Evolutionary conservation across 1,284 basidiomycete genomes (phyloP).

Genomic region (Kalmanozyma brasiliensis): DNA sequence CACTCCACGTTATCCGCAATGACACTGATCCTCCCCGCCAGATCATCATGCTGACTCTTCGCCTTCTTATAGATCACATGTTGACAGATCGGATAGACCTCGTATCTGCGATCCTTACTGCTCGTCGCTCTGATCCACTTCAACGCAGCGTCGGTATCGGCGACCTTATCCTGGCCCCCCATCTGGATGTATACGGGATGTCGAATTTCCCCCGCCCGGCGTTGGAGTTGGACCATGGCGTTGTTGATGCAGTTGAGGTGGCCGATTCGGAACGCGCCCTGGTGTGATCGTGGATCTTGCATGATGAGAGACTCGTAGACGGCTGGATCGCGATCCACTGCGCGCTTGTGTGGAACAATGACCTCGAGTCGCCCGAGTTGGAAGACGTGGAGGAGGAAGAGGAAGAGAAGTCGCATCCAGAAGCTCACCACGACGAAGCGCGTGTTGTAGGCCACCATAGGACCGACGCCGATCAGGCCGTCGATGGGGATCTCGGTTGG

Average conservation of each 20-base stretch:
- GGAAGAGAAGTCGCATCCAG: constrained; percentile 20
- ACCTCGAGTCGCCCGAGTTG: constrained; percentile 49
- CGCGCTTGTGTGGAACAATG: constrained; percentile 63
- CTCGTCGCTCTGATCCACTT: constrained; percentile 44
- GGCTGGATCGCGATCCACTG: constrained; percentile 64
- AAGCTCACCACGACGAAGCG: constrained; percentile 36
- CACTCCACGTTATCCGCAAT: constrained; percentile 64
- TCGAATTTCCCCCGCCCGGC: constrained; percentile 33
- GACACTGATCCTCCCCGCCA: constrained; percentile 59
- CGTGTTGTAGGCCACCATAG: constrained; percentile 58
- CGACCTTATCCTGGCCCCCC: constrained; percentile 60
- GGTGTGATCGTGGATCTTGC: constrained; percentile 60
- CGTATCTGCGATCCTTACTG: constrained; percentile 51
- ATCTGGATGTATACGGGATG: constrained; percentile 62
- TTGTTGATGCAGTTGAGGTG: constrained; percentile 54
- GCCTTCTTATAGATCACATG: constrained; percentile 66
- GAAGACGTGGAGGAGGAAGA: constrained; percentile 18
- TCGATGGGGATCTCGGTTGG: constrained; percentile 59
- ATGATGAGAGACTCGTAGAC: constrained; percentile 63
- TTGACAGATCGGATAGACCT: constrained; percentile 64
- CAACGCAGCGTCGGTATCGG: constrained; percentile 36
- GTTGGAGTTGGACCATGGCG: constrained; percentile 44
- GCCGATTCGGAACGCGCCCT: constrained; percentile 62
- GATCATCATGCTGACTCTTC: constrained; percentile 64
- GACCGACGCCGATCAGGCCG: constrained; percentile 60